Evolutionary conservation across 495 filamentous ascomycete genomes (phyloP).

Genomic region (Pyrenula aspistea): DNA sequence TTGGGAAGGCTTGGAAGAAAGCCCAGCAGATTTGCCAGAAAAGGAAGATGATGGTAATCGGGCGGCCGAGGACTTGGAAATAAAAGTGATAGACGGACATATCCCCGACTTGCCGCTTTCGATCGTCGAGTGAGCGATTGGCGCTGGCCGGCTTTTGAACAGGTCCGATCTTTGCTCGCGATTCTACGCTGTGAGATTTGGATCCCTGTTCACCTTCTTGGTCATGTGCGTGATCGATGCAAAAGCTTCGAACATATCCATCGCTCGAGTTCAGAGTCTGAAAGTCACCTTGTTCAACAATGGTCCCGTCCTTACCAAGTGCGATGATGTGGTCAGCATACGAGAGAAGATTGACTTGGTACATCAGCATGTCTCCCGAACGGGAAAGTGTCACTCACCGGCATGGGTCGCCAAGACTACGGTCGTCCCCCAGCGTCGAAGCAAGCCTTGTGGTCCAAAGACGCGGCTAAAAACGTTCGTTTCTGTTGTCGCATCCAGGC

Average conservation of each 20-base stretch:
- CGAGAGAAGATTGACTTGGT: slow-evolving; percentile 29
- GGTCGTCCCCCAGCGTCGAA: slow-evolving; percentile 34
- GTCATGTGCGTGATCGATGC: slow-evolving; percentile 23
- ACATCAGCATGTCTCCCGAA: no score
- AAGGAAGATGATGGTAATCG: slow-evolving; percentile 30
- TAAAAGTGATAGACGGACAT: slow-evolving; percentile 49
- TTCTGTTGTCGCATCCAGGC: slow-evolving; percentile 48
- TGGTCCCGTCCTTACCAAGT: slow-evolving; percentile 28
- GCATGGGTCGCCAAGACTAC: slow-evolving; percentile 8
- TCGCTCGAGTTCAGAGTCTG: slow-evolving; percentile 26
- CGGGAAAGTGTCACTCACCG: background rate
- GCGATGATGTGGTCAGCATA: slow-evolving; percentile 41
- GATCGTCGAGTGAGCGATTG: slow-evolving; percentile 15
- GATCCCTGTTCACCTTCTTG: slow-evolving; percentile 6
- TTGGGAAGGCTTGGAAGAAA: slow-evolving; percentile 35
- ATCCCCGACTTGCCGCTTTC: slow-evolving; percentile 35
- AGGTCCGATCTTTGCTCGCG: slow-evolving; percentile 9
- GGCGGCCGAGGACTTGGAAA: slow-evolving; percentile 35
- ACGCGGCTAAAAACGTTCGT: slow-evolving; percentile 45
- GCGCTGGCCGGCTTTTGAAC: slow-evolving; percentile 8
- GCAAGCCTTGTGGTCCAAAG: slow-evolving; percentile 40
- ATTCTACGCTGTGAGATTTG: slow-evolving; percentile 10
- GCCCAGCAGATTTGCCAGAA: slow-evolving; percentile 27
- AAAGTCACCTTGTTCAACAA: slow-evolving; percentile 40
- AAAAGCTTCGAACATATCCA: slow-evolving; percentile 38